Conservation (phyloP, 345 rosid genomes). For the Salix exigua region DNA sequence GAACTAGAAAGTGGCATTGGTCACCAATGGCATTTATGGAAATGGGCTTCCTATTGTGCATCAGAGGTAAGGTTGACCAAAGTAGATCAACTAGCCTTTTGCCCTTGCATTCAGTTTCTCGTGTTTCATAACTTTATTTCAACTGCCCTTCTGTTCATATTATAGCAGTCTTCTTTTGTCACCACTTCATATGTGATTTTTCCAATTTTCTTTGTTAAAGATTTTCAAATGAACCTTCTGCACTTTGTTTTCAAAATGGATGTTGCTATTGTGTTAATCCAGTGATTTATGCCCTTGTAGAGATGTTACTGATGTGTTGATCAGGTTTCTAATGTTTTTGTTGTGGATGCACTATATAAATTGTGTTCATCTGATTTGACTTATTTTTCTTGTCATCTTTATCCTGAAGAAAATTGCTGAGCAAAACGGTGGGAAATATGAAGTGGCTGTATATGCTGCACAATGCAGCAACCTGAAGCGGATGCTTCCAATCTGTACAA, state of each 20-base stretch:
- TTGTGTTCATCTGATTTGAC: slow-evolving; percentile 6
- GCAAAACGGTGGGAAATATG: slow-evolving; percentile 76
- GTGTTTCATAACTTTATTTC: neutral
- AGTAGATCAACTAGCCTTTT: neutral
- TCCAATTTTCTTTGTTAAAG: neutral
- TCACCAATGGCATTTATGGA: slow-evolving; percentile 85
- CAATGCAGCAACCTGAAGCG: slow-evolving; percentile 88
- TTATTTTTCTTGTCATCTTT: slow-evolving; percentile 9
- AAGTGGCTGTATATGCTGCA: slow-evolving; percentile 80
- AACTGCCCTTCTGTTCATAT: neutral
- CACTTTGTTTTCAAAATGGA: neutral
- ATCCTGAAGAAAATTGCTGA: slow-evolving; percentile 77
- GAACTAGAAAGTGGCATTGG: slow-evolving; percentile 93
- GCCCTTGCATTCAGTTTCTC: neutral
- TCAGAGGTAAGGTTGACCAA: slow-evolving; percentile 61
- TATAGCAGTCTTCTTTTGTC: neutral
- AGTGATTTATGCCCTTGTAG: neutral
- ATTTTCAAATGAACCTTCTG: slow-evolving; percentile 1
- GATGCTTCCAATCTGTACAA: slow-evolving; percentile 80
- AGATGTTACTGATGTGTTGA: neutral
- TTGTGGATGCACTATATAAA: neutral
- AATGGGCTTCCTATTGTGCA: slow-evolving; percentile 93
- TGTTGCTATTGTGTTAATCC: neutral
- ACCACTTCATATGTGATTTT: neutral
- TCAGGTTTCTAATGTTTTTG: neutral